Conservation (phyloP, 1,139 yeast genomes). For the Magnusiomyces suaveolens region DNA sequence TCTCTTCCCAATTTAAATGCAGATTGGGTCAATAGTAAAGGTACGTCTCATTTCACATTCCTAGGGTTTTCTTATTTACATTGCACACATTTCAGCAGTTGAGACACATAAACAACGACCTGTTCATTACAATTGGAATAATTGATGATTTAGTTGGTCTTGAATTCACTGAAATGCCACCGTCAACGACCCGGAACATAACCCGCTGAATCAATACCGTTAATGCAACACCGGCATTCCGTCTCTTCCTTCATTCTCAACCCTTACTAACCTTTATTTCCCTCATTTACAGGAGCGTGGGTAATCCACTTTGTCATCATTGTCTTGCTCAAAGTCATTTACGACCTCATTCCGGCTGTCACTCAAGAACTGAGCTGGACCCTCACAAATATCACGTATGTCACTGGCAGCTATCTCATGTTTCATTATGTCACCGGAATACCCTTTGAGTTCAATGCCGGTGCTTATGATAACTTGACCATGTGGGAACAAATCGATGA, state of each 20-base stretch:
- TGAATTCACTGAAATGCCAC: no score
- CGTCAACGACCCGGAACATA: no score
- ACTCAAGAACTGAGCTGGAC: conserved; percentile 90
- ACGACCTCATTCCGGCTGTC: conserved; percentile 65
- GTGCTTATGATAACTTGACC: conserved; percentile 90
- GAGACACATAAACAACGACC: no score
- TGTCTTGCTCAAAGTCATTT: conserved; percentile 59
- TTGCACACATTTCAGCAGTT: no score
- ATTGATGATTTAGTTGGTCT: no score
- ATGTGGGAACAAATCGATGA: conserved; percentile 99
- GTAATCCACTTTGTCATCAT: conserved; percentile 79
- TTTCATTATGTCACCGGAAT: conserved; percentile 94
- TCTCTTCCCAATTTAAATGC: conserved; percentile 86
- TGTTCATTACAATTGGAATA: no score
- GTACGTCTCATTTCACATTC: conserved; percentile 25
- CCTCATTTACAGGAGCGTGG: conserved; percentile 52
- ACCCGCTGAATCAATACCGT: no score
- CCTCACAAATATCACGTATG: conserved; percentile 79
- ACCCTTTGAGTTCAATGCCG: conserved; percentile 92
- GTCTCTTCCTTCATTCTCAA: no score
- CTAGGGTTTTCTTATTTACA: not conserved
- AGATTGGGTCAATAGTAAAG: conserved; percentile 90
- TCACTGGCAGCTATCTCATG: conserved; percentile 88
- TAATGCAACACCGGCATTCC: no score
- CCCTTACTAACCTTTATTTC: no score